Evolutionary conservation across 805 yeast genomes (phyloP), one percentile per base, ranked within the genome.

Genomic region (Metschnikowia rubicola): DNA sequence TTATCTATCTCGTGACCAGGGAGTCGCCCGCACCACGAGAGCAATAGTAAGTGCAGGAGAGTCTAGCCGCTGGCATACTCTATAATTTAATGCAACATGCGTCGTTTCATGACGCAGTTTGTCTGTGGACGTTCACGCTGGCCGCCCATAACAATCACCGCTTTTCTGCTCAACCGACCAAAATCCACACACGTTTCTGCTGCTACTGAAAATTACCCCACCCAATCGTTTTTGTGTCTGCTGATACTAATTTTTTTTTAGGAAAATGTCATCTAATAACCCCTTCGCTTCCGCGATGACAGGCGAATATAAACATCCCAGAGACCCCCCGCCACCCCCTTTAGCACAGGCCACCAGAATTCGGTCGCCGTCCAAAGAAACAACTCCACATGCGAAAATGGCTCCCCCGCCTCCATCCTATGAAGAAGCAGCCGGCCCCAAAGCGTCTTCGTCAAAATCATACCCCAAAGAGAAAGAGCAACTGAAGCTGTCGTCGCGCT

Each of bases 381-480:
- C 46, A 64, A 26, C 50, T 61, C n/a, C 72, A 13, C 44, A 10
- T 11, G 31, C 10, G 5, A 34, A 40, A 74, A 41, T 43, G 10
- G 50, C 55, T 8, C 63, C 75, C 7, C 64, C 63, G 3, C 88
- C 88, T 6, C 89, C 90, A 8, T 73, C 88, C 0, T 84, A 84
- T 58, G 87, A 83, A 53, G 90, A 84, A 55, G 85, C 76, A 17
- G 82, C 88, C 2, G 81, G 81, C n/a, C 63, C 68, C 13, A 73
- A 71, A 26, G 64, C 66, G 30, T 59, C 67, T 10, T 52, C 26
- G 26, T 21, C 59, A 35, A 66, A 59, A 36, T 79, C 76, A 48
- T 80, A 79, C 58, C 84, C 86, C 44, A 69, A 71, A 49, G 87
- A 81, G 52, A 81, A 80, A 54, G 64, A 62, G 29, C 34, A 54